phyloP scores from a whole-genome alignment of 768 basidiomycete species.

The Auriculariales sp. region DNA sequence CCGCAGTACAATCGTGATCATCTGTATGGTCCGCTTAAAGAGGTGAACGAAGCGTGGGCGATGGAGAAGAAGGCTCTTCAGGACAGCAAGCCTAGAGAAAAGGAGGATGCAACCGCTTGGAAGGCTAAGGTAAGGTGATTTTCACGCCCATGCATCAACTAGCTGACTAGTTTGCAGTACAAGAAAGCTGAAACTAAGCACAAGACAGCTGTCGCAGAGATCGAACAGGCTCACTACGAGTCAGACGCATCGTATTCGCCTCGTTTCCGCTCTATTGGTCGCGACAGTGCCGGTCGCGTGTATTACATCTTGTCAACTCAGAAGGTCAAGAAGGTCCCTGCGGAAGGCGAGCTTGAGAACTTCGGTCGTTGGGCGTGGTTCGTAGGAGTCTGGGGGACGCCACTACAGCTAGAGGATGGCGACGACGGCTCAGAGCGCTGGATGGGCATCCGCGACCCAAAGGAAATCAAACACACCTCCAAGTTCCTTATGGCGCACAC shows the following conservation, averaged over 20 bases:
- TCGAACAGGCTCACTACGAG: conserved; percentile 31
- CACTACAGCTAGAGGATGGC: no score
- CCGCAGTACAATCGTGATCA: conserved; percentile 38
- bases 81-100: conserved; percentile 14
- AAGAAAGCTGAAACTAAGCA: conserved; percentile 22
- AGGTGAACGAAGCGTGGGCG: conserved; percentile 43
- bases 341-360: conserved; percentile 33
- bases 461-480: conserved; percentile 48
- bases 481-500: conserved; percentile 33
- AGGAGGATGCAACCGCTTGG: conserved; percentile 7
- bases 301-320: conserved; percentile 59
- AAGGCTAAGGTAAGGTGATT: conserved; percentile 7
- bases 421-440: conserved; percentile 35
- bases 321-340: conserved; percentile 32
- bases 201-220: conserved; percentile 29
- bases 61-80: conserved; percentile 22
- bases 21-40: conserved; percentile 35
- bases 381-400: conserved; percentile 57
- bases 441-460: conserved; percentile 62
- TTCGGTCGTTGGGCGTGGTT: conserved; percentile 63
- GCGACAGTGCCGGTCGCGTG: conserved; percentile 46
- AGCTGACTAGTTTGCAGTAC: conserved; percentile 5
- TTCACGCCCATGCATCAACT: background rate
- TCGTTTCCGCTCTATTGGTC: conserved; percentile 52
- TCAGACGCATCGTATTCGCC: conserved; percentile 32